These are phyloP conservation scores for Boletus calvinii DNA, from an alignment of 1,284 basidiomycete genomes.

Conservation along the genomic window DNA sequence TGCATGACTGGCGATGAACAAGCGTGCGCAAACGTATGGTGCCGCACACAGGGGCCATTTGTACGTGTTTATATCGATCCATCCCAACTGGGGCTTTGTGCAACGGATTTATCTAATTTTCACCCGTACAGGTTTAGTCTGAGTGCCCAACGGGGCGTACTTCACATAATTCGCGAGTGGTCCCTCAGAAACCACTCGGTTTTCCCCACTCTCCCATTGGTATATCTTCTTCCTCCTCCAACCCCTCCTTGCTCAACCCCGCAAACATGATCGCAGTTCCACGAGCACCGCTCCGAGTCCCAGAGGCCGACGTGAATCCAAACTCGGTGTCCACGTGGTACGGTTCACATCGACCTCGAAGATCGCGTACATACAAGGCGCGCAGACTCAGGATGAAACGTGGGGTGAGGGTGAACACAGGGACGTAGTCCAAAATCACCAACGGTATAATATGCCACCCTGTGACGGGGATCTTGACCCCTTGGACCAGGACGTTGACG, in stretches of 20 bases:
- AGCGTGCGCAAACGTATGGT: no score
- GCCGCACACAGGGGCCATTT: no score
- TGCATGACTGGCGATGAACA: no score
- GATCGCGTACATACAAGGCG: not conserved
- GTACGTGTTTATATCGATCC: no score
- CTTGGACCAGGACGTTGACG: not conserved
- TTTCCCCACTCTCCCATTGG: not conserved
- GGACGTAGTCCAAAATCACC: not conserved
- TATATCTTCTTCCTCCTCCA: not conserved
- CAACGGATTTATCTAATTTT: no score
- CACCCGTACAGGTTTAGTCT: no score
- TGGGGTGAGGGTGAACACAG: not conserved
- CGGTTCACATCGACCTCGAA: not conserved
- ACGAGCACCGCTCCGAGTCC: no score
- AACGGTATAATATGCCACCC: not conserved
- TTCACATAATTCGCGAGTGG: no score
- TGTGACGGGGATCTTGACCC: not conserved
- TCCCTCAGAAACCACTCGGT: not conserved
- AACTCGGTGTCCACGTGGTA: conserved; percentile 5
- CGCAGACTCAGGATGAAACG: conserved; percentile 1
- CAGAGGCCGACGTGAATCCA: not conserved
- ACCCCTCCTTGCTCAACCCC: not conserved
- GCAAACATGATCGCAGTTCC: not conserved
- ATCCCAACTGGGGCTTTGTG: no score
- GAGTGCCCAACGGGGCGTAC: no score